Base-by-base conservation (phyloP, 805 yeast species). In the Lipomyces kockii region DNA sequence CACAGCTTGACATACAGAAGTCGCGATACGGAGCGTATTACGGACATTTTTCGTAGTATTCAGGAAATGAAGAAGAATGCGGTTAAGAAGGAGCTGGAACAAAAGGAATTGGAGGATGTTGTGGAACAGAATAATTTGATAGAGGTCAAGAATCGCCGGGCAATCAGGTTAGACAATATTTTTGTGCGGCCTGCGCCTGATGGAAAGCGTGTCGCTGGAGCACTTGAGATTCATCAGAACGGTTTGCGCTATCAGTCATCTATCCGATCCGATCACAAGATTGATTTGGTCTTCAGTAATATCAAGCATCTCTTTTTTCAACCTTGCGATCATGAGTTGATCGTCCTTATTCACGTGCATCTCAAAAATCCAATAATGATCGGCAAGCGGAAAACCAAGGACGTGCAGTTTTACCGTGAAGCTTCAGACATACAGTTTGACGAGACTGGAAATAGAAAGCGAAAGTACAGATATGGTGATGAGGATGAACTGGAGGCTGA, bases 401-500 rank as follows among this genome's bases (percentile, higher is more conserved):
- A 95, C 75, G 91, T 95, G 58, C 99, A 95, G 81, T 92, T 95
- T 77, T 95, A 93, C 82, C 85, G 98, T 71, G 99, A 95, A 79
- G 98, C 98, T 12, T 88, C 97, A 37, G 99, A 95, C 77, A 90
- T 92, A 84, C 88, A 97, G 2, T 92, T 92, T 74, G 99, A 95
- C 79, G 99, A 95, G 80, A 95, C 99, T 22, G 97, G 98, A 71
- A 93, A 92, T 68, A 89, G 97, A 70, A 89, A 91, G 81, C 87
- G 98, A 79, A 83, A 89, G 72, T 86, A 85, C 72, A 81, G 95
- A 76, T 95, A 95, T 77, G 99, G 99, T 58, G 99, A 95, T 78
- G 99, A 95, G 79, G 99, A 95, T 79, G 99, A 95, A 80, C 83
- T 95, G 71, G 98, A 95, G 80, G 98, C 94, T 80, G 99, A 95